Evolutionary conservation across 352 stramenopile species (phyloP).

Genomic region (Globisporangium uncinulatum): DNA sequence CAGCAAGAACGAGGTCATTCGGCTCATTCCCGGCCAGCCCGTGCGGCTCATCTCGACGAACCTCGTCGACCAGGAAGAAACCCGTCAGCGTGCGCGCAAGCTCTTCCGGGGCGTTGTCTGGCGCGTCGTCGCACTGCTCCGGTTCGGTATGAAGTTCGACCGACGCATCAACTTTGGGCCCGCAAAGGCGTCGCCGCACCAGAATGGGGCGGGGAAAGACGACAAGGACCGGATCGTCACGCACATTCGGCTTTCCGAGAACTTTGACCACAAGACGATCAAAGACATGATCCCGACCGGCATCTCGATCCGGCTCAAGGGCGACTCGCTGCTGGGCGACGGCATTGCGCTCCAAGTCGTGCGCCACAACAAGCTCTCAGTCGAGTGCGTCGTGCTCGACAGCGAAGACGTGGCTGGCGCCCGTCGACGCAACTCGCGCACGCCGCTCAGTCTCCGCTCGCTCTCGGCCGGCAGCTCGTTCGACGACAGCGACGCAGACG

Average conservation of each 20-base stretch:
- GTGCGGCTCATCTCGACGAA: conserved; percentile 86
- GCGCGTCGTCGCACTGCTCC: conserved; percentile 81
- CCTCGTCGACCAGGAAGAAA: conserved; percentile 82
- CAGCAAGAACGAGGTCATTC: conserved; percentile 73
- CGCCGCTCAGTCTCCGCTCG: conserved; percentile 18
- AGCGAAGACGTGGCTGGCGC: conserved; percentile 21
- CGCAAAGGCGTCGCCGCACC: conserved; percentile 30
- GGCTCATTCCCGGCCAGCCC: conserved; percentile 61
- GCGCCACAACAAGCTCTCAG: conserved; percentile 77
- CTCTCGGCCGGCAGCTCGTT: conserved; percentile 38
- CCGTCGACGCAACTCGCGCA: background rate
- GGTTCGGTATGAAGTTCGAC: conserved; percentile 87
- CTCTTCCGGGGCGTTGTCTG: conserved; percentile 81
- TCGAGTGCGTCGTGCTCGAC: conserved; percentile 78
- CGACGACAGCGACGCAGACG: conserved; percentile 24
- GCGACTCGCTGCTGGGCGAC: conserved; percentile 73
- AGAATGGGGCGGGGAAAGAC: conserved; percentile 13
- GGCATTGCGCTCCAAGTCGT: conserved; percentile 74
- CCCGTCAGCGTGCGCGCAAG: conserved; percentile 70
- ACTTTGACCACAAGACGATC: conserved; percentile 89
- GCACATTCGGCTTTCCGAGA: conserved; percentile 81
- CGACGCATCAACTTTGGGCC: conserved; percentile 73
- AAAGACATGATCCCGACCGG: conserved; percentile 87
- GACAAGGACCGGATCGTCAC: conserved; percentile 50
- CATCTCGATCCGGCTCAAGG: conserved; percentile 75